Percentiles rank a stretch among this genome's conserved stretches.
These are phyloP conservation scores for Hymenoscyphus infarciens DNA, from an alignment of 2,329 filamentous ascomycete species.

Conservation along the genomic window DNA sequence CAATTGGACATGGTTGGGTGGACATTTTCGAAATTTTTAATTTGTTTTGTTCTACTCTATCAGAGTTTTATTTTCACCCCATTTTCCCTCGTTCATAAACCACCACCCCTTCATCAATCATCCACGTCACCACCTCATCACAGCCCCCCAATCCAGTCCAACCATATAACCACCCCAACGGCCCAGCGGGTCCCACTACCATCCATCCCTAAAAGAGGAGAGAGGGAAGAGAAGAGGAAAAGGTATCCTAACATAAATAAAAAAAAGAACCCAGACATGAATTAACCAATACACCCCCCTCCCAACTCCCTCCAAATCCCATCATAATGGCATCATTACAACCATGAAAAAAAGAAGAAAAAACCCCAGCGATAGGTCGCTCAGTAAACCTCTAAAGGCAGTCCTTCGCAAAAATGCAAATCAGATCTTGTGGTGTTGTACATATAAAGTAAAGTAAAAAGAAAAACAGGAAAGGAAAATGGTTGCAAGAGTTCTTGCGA, in stretches of 20 bases:
- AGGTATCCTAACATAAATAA: conserved; percentile 4
- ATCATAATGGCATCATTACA: conserved; percentile 4
- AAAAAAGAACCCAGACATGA: neutral
- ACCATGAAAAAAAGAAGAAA: neutral
- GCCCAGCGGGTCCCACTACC: neutral
- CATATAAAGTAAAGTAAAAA: neutral
- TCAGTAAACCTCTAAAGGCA: neutral
- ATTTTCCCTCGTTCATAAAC: too few relatives aligned
- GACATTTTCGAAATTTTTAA: too few relatives aligned
- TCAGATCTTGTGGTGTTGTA: neutral
- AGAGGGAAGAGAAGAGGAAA: neutral
- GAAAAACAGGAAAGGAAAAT: neutral
- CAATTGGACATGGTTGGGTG: too few relatives aligned
- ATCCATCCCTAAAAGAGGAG: neutral
- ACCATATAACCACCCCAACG: neutral
- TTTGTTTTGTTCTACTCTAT: neutral
- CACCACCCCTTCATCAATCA: neutral
- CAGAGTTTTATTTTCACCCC: too few relatives aligned
- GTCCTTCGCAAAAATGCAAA: neutral
- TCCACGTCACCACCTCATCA: neutral
- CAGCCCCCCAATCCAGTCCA: neutral
- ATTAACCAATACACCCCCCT: neutral
- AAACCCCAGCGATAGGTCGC: neutral
- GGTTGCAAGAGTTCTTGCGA: neutral
- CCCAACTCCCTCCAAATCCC: neutral